Conservation (phyloP, 345 rosid genomes). For the rapeseed (Brassica napus) region DNA sequence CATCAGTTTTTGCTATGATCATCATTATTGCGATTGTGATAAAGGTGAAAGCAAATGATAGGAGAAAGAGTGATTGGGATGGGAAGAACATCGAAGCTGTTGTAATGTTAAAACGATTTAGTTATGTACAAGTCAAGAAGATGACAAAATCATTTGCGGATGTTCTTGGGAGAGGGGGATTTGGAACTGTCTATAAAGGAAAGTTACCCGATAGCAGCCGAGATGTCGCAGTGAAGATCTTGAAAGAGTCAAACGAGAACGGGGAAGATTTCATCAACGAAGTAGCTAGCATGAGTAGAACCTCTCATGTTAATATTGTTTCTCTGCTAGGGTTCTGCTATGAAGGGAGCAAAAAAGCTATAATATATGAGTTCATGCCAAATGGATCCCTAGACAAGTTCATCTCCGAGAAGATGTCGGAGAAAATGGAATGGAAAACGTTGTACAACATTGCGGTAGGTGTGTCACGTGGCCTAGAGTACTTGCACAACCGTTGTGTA, state of each 20-base stretch:
- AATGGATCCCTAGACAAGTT: conserved; percentile 54
- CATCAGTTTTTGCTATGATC: conserved; percentile 4
- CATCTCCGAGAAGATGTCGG: conserved; percentile 13
- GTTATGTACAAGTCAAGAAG: conserved; percentile 38
- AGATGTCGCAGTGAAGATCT: conserved; percentile 40
- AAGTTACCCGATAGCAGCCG: conserved; percentile 29
- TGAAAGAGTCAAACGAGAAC: conserved; percentile 27
- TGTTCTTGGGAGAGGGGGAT: conserved; percentile 43
- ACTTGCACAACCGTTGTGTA: conserved; percentile 53
- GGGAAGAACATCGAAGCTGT: conserved; percentile 17
- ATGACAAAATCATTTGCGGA: conserved; percentile 42
- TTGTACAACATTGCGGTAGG: conserved; percentile 43
- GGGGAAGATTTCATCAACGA: conserved; percentile 49
- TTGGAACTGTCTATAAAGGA: conserved; percentile 35
- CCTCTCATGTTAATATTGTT: conserved; percentile 56
- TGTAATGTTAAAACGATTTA: conserved; percentile 30
- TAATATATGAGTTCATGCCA: conserved; percentile 35
- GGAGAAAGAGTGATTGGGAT: conserved; percentile 19
- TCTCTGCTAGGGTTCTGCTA: conserved; percentile 50
- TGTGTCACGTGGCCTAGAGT: conserved; percentile 52
- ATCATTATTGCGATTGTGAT: conserved; percentile 14
- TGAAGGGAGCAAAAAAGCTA: conserved; percentile 42
- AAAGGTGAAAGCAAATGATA: neutral
- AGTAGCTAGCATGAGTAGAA: conserved; percentile 41
- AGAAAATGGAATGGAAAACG: conserved; percentile 31